Evolutionary conservation across 768 basidiomycete species (phyloP).

Genomic region (Daedalea quercina): DNA sequence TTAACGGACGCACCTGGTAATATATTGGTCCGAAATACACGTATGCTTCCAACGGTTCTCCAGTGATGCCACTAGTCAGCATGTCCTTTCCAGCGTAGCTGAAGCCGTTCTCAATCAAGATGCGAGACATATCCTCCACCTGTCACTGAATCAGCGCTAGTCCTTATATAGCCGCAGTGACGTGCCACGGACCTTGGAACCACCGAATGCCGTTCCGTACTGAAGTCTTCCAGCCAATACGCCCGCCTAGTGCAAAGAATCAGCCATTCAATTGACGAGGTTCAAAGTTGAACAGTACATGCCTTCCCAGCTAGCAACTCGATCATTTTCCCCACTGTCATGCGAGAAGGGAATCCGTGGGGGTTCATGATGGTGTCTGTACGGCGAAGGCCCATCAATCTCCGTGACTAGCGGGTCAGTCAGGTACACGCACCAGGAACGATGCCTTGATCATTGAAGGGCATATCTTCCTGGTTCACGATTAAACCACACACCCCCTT

Average conservation of each 20-base stretch:
- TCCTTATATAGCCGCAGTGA: neutral
- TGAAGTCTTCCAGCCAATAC: constrained; percentile 85
- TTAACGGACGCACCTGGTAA: constrained; percentile 63
- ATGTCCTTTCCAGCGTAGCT: constrained; percentile 99
- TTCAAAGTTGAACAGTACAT: constrained; percentile 1
- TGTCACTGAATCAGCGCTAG: constrained; percentile 21
- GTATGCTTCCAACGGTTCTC: constrained; percentile 93
- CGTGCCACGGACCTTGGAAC: constrained; percentile 70
- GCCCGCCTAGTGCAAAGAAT: constrained; percentile 57
- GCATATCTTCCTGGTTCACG: constrained; percentile 98
- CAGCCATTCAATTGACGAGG: neutral
- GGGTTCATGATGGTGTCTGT: constrained; percentile 99
- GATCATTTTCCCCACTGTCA: constrained; percentile 99
- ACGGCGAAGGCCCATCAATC: neutral
- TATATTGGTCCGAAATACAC: constrained; percentile 99
- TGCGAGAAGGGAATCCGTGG: constrained; percentile 97
- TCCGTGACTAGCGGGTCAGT: constrained; percentile 2
- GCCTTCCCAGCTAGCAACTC: constrained; percentile 95
- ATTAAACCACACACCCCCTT: constrained; percentile 99
- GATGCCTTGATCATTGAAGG: constrained; percentile 97
- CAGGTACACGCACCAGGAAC: constrained; percentile 57
- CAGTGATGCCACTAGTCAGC: constrained; percentile 96
- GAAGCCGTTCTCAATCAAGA: constrained; percentile 92
- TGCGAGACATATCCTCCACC: constrained; percentile 98
- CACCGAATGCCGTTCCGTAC: constrained; percentile 95